Conservation (phyloP, 306 rosid species). For the Hylodesmum podocarpum region DNA sequence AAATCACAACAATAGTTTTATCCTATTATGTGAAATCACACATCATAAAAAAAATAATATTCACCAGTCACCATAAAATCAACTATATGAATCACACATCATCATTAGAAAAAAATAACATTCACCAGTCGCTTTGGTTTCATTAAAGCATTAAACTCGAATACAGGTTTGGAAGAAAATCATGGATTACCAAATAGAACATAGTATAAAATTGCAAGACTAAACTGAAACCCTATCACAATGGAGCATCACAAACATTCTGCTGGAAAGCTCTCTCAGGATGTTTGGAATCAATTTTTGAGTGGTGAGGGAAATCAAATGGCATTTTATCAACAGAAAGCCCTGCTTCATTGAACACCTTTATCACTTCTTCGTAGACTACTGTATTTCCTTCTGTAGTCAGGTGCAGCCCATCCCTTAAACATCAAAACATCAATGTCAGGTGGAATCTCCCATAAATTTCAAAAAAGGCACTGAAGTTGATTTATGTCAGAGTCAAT, state of each 20-base stretch:
- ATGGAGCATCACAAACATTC: conserved; percentile 40
- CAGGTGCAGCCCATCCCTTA: conserved; percentile 89
- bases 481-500: neutral
- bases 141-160: neutral
- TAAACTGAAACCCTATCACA: conserved; percentile 11
- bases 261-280: conserved; percentile 72
- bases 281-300: conserved; percentile 55
- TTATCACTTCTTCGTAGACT: conserved; percentile 45
- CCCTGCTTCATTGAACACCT: conserved; percentile 43
- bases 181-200: conserved; percentile 12
- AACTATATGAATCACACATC: neutral
- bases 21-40: too few relatives aligned
- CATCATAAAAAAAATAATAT: too few relatives aligned
- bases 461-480: neutral
- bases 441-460: neutral
- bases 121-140: neutral
- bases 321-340: conserved; percentile 68
- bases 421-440: conserved; percentile 19
- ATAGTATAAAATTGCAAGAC: neutral
- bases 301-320: conserved; percentile 84
- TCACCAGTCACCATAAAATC: too few relatives aligned
- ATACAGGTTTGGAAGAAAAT: conserved; percentile 21
- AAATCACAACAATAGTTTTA: neutral
- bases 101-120: neutral
- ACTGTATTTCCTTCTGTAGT: conserved; percentile 78